Base-by-base conservation (phyloP, 306 rosid genomes). In the Trifolium dubium region DNA sequence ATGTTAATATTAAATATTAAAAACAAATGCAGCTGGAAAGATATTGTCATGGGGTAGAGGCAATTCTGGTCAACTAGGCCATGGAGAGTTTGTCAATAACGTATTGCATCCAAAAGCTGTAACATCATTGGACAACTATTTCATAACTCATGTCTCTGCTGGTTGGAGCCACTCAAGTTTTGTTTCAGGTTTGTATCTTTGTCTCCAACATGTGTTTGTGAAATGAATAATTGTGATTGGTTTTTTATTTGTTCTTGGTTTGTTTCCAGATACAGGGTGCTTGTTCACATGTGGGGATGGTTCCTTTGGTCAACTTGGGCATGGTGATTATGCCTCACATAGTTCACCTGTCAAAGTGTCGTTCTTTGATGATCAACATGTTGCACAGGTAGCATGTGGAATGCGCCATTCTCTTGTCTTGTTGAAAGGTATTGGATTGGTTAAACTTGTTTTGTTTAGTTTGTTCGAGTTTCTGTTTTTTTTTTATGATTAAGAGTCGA, bases 301-400 rank as follows among this genome's bases (percentile, higher is more conserved):
- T 17, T 80, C 92, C 1, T 94, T 94, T 86, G 99, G 96, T 63
- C 99, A 94, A 90, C 92, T 94, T n/a, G 97, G 97, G 37, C 99
- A 88, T 79, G 96, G 97, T 4, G 92, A 92, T 74, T 65, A 64
- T 73, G 79, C 62, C 31, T 88, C 90, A 15, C 93, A 69, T 53
- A 49, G 80, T 67, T 77, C 77, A 18, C 96, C 99, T 71, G 76
- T 85, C 3, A 79, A 72, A 82, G 85, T 92, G 63, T 75, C 92
- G 4, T 87, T 14, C 79, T 89, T 92, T 81, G 84, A 43, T 61
- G 69, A 74, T 75, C 85, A 79, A 73, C 84, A 34, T 56, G 96
- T 89, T 59, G 81, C 67, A 19, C 84, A 81, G 83, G 82, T 89
- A 14, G 95, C 96, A 2, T 89, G 99, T 59, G 99, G 99, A 14